These are phyloP conservation scores for Periglandula ipomoeae DNA, from an alignment of 2,329 filamentous ascomycete genomes.

Conservation along the genomic window DNA sequence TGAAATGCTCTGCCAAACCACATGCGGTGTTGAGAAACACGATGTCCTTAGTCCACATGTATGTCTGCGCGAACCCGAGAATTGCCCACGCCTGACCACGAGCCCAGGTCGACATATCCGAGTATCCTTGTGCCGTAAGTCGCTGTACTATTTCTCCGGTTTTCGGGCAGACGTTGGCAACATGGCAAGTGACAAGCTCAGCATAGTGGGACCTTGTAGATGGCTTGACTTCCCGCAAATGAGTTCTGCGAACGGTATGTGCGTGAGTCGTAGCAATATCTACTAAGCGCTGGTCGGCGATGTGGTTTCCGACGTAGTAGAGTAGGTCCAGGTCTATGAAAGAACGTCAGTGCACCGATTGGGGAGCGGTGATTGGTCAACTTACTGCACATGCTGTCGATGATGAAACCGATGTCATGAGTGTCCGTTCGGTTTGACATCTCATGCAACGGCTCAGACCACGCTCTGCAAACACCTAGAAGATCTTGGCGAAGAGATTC, in stretches of 20 bases:
- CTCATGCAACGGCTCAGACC: slow-evolving; percentile 25
- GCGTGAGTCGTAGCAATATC: slow-evolving; percentile 31
- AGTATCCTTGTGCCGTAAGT: slow-evolving; percentile 37
- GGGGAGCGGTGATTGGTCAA: neutral
- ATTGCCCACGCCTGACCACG: slow-evolving; percentile 41
- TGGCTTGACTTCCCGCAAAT: slow-evolving; percentile 25
- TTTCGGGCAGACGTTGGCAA: slow-evolving; percentile 34
- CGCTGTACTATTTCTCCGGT: slow-evolving; percentile 23
- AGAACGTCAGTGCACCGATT: neutral
- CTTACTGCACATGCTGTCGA: slow-evolving; percentile 31
- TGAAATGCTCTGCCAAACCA: slow-evolving; percentile 37
- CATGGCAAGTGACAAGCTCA: slow-evolving; percentile 27
- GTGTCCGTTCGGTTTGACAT: slow-evolving; percentile 37
- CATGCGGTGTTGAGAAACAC: slow-evolving; percentile 33
- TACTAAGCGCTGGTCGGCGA: slow-evolving; percentile 17
- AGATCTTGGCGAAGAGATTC: slow-evolving; percentile 11
- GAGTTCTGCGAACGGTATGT: slow-evolving; percentile 25
- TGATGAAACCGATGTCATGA: slow-evolving; percentile 44
- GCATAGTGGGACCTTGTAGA: neutral
- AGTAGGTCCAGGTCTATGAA: slow-evolving; percentile 24
- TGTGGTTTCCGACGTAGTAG: slow-evolving; percentile 28
- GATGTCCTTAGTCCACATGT: slow-evolving; percentile 23
- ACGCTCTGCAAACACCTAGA: slow-evolving; percentile 17
- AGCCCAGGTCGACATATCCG: slow-evolving; percentile 36
- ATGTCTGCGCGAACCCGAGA: slow-evolving; percentile 38